Evolutionary conservation across 192 early-diverging fungal species (phyloP).

Genomic region (Spinellus fusiger): DNA sequence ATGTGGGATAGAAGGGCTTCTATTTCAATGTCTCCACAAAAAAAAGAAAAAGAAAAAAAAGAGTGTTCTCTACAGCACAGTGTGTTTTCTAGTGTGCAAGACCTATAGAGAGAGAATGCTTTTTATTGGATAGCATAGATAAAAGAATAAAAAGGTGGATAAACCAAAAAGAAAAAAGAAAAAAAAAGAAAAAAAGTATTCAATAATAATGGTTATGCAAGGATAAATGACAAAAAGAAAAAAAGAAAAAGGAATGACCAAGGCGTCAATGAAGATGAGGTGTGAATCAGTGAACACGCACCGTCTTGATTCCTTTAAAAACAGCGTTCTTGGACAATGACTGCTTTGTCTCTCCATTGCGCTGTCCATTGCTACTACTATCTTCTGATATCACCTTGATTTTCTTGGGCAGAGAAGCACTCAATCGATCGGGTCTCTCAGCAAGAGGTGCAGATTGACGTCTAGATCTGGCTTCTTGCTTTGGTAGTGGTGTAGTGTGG

Average conservation of each 20-base stretch:
- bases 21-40: too few relatives aligned
- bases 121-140: too few relatives aligned
- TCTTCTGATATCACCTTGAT: neutral
- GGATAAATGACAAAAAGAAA: neutral
- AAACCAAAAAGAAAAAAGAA: neutral
- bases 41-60: too few relatives aligned
- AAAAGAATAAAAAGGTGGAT: neutral
- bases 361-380: neutral
- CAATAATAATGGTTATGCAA: neutral
- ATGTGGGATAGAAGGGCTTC: too few relatives aligned
- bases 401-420: neutral
- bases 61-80: too few relatives aligned
- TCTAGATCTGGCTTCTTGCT: neutral
- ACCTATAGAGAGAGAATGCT: too few relatives aligned
- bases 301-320: constrained; percentile 8
- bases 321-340: neutral
- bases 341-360: neutral
- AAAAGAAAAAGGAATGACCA: neutral
- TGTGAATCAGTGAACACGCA: constrained; percentile 8
- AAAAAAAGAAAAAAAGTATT: neutral
- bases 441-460: constrained; percentile 14
- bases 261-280: neutral
- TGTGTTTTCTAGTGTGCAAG: too few relatives aligned
- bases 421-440: neutral
- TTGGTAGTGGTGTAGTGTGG: constrained; percentile 1